phyloP scores from a whole-genome alignment of 805 yeast genomes.

The Blastobotrys chiropterorum region DNA sequence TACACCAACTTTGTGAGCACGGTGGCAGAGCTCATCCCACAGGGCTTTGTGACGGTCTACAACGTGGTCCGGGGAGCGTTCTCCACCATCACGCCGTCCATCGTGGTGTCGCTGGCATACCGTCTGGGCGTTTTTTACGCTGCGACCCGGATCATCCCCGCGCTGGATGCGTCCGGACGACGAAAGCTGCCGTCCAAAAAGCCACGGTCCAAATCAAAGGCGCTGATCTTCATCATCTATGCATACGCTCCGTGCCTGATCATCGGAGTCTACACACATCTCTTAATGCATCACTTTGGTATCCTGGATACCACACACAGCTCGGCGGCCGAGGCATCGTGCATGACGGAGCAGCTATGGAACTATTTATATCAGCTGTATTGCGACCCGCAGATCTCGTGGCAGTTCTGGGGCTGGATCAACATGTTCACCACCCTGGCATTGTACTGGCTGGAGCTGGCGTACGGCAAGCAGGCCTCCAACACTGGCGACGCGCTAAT shows the following conservation, averaged over 20 bases:
- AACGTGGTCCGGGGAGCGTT: slow-evolving; percentile 44
- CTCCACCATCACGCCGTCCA: slow-evolving; percentile 70
- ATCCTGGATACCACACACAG: slow-evolving; percentile 40
- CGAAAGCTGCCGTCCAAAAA: not conserved
- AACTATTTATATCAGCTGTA: not conserved
- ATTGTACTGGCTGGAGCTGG: slow-evolving; percentile 73
- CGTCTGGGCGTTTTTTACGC: slow-evolving; percentile 80
- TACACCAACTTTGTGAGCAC: slow-evolving; percentile 32
- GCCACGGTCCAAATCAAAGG: slow-evolving; percentile 16
- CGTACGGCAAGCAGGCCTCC: not conserved
- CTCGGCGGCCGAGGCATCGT: not conserved
- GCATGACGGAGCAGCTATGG: not conserved
- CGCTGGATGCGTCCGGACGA: slow-evolving; percentile 6
- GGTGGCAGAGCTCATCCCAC: slow-evolving; percentile 35
- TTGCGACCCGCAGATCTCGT: slow-evolving; percentile 41
- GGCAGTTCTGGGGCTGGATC: slow-evolving; percentile 97
- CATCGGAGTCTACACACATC: slow-evolving; percentile 90
- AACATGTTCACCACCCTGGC: slow-evolving; percentile 75
- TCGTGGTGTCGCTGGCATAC: slow-evolving; percentile 74
- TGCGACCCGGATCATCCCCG: slow-evolving; percentile 91
- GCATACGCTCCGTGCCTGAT: slow-evolving; percentile 91
- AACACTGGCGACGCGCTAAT: slow-evolving; percentile 9
- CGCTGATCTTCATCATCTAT: slow-evolving; percentile 45
- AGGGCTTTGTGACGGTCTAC: slow-evolving; percentile 35
- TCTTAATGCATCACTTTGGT: slow-evolving; percentile 83